Conservation (phyloP, 2,329 filamentous ascomycete genomes). For the Podosphaera aphanis region DNA sequence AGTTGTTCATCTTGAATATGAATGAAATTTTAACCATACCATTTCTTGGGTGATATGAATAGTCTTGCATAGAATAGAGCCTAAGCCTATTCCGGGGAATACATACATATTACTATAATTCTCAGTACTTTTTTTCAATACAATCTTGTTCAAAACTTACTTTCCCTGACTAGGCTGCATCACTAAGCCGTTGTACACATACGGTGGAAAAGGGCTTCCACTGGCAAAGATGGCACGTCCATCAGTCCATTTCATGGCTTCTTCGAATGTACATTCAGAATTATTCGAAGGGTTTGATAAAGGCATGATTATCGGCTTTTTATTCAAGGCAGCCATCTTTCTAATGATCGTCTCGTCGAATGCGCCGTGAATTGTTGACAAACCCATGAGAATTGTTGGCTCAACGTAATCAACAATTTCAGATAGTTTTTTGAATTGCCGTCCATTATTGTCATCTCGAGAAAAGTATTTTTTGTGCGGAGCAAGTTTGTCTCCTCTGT, state of each 20-base stretch:
- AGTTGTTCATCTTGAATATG: neutral
- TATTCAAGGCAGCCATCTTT: slow-evolving; percentile 50
- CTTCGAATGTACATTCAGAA: slow-evolving; percentile 57
- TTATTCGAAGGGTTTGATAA: slow-evolving; percentile 66
- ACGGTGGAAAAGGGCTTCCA: slow-evolving; percentile 61
- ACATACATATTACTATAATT: slow-evolving; percentile 52
- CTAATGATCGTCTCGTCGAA: slow-evolving; percentile 53
- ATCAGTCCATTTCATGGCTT: slow-evolving; percentile 54
- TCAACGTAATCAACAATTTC: slow-evolving; percentile 47
- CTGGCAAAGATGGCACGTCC: slow-evolving; percentile 60
- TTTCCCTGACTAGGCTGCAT: slow-evolving; percentile 26
- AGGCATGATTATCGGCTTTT: slow-evolving; percentile 52
- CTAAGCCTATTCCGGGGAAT: slow-evolving; percentile 70
- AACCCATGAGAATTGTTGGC: slow-evolving; percentile 64
- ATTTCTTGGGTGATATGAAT: slow-evolving; percentile 24
- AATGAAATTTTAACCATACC: slow-evolving; percentile 4
- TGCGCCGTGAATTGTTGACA: slow-evolving; percentile 50
- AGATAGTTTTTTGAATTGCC: slow-evolving; percentile 31
- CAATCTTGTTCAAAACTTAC: slow-evolving; percentile 5
- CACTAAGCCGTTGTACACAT: slow-evolving; percentile 27
- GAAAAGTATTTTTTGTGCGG: slow-evolving; percentile 28
- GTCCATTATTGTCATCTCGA: slow-evolving; percentile 16
- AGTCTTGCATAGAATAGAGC: slow-evolving; percentile 46
- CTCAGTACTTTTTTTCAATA: neutral
- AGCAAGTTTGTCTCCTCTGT: slow-evolving; percentile 48